Conservation (phyloP, 75 land plant genomes). For the Sequoiadendron giganteum region DNA sequence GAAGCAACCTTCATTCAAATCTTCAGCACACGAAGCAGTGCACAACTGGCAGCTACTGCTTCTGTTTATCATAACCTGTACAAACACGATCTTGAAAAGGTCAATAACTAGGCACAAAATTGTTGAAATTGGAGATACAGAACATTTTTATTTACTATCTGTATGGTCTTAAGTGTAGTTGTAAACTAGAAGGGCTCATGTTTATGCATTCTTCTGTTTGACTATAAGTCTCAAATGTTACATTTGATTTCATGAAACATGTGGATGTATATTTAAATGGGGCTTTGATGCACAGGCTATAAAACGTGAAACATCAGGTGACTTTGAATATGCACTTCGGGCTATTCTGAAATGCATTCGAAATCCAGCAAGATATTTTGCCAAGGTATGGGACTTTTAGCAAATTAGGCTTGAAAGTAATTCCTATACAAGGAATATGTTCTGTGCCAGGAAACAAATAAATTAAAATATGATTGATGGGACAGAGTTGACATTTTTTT, state of each 20-base stretch:
- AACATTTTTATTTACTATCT: neutral
- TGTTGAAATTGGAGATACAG: neutral
- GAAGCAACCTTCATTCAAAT: slow-evolving; percentile 52
- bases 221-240: neutral
- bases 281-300: slow-evolving; percentile 39
- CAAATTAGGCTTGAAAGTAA: neutral
- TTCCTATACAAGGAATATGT: neutral
- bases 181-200: neutral
- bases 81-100: slow-evolving; percentile 59
- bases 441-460: neutral
- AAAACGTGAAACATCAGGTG: slow-evolving; percentile 70
- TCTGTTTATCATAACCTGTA: slow-evolving; percentile 43
- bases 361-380: slow-evolving; percentile 67
- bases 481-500: neutral
- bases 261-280: neutral
- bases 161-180: neutral
- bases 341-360: slow-evolving; percentile 48
- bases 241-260: slow-evolving; percentile 5
- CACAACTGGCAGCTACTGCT: slow-evolving; percentile 67
- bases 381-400: slow-evolving; percentile 49
- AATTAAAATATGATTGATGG: neutral
- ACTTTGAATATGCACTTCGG: slow-evolving; percentile 51
- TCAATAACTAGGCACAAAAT: slow-evolving; percentile 10
- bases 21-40: slow-evolving; percentile 61
- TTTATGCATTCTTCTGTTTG: neutral